phyloP scores from a whole-genome alignment of 805 yeast genomes.

The Nakazawaea ishiwadae region DNA sequence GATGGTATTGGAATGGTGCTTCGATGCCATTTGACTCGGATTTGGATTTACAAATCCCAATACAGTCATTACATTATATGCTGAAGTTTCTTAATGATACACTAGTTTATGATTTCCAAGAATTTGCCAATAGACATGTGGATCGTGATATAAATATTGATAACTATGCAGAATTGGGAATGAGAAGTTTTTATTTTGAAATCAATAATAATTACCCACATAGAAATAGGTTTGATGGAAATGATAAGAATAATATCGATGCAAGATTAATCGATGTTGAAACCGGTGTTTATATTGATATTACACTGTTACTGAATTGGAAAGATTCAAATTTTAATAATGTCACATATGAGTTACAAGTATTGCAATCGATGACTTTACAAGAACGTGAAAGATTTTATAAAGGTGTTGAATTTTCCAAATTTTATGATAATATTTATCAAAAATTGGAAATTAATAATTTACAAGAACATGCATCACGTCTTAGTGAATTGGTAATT shows the following conservation, averaged over 20 bases:
- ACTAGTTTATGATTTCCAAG: conserved; percentile 28
- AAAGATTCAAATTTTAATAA: background rate
- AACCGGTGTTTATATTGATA: conserved; percentile 45
- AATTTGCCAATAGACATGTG: conserved; percentile 17
- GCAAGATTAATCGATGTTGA: conserved; percentile 44
- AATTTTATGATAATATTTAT: conserved; percentile 1
- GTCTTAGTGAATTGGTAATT: background rate
- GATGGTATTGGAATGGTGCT: conserved; percentile 36
- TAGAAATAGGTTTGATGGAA: conserved; percentile 29
- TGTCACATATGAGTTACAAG: background rate
- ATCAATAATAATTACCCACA: conserved; percentile 28
- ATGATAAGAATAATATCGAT: conserved; percentile 31
- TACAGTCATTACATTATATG: conserved; percentile 34
- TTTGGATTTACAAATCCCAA: conserved; percentile 33
- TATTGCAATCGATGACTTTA: background rate
- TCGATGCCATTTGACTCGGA: conserved; percentile 41
- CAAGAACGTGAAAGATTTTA: conserved; percentile 3
- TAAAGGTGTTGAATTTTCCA: conserved; percentile 4
- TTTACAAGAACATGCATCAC: background rate
- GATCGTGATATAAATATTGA: conserved; percentile 14
- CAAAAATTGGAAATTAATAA: background rate
- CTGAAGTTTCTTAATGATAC: conserved; percentile 32
- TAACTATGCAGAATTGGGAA: conserved; percentile 21
- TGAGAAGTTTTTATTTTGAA: conserved; percentile 28
- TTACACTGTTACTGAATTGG: conserved; percentile 30